These are phyloP conservation scores for Crotalaria pallida DNA, from an alignment of 306 rosid genomes.

Conservation along the genomic window DNA sequence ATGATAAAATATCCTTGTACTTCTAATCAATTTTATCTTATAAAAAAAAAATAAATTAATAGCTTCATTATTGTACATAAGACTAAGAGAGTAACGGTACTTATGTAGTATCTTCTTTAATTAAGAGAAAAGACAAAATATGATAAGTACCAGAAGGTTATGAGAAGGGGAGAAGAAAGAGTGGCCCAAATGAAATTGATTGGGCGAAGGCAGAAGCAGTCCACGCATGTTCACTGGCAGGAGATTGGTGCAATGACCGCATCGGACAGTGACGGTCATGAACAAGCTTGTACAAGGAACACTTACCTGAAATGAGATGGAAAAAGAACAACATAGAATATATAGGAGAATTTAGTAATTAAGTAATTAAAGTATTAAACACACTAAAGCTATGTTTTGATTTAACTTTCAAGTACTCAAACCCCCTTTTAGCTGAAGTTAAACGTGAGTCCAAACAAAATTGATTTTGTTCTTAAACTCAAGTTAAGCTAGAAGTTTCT, in stretches of 20 bases:
- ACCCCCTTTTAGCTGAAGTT: background rate
- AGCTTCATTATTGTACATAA: background rate
- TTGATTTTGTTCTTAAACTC: background rate
- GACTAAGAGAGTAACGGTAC: background rate
- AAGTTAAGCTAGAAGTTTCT: background rate
- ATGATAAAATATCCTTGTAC: no score
- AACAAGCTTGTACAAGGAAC: conserved; percentile 95
- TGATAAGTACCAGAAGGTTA: conserved; percentile 52
- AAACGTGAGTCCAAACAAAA: background rate
- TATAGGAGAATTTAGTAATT: background rate
- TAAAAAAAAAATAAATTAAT: no score
- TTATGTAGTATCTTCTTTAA: background rate
- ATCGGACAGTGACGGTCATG: conserved; percentile 92
- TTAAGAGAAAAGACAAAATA: background rate
- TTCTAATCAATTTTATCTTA: no score
- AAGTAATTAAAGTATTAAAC: no score
- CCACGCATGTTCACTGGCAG: conserved; percentile 91
- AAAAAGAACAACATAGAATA: background rate
- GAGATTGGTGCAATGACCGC: conserved; percentile 96
- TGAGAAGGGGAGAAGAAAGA: conserved; percentile 78
- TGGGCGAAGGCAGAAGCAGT: conserved; percentile 71
- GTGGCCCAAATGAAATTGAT: conserved; percentile 82
- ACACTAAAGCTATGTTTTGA: background rate
- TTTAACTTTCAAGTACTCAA: background rate
- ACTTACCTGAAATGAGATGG: conserved; percentile 50